Evolutionary conservation across 768 basidiomycete species (phyloP).

Genomic region (Leccinum longicurvipes): DNA sequence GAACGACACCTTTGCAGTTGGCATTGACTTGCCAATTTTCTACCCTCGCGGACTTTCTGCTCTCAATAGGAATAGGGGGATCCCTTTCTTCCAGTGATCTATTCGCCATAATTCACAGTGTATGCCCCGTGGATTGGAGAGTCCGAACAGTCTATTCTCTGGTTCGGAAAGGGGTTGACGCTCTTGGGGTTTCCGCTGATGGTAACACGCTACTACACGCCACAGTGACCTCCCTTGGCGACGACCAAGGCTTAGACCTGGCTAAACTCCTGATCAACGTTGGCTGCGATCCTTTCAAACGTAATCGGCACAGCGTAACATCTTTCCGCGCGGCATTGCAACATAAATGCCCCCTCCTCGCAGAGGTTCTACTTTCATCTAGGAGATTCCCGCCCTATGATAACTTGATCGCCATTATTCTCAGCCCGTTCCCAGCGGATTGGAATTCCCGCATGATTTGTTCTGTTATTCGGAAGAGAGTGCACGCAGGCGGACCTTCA

Average conservation of each 20-base stretch:
- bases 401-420: neutral
- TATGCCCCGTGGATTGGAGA: neutral
- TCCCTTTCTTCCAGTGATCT: neutral
- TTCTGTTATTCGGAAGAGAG: neutral
- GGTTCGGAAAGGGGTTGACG: neutral
- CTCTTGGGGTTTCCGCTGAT: neutral
- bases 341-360: neutral
- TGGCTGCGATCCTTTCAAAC: neutral
- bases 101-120: neutral
- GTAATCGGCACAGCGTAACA: neutral
- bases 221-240: neutral
- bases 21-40: neutral
- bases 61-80: neutral
- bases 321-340: neutral
- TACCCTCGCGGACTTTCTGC: neutral
- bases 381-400: neutral
- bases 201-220: neutral
- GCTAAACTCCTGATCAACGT: neutral
- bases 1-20: neutral
- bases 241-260: neutral
- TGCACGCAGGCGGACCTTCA: neutral
- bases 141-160: neutral
- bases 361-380: neutral
- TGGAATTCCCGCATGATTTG: no score
- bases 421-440: neutral